Base-by-base conservation (phyloP, 2,329 filamentous ascomycete genomes). In the Colletotrichum scovillei region DNA sequence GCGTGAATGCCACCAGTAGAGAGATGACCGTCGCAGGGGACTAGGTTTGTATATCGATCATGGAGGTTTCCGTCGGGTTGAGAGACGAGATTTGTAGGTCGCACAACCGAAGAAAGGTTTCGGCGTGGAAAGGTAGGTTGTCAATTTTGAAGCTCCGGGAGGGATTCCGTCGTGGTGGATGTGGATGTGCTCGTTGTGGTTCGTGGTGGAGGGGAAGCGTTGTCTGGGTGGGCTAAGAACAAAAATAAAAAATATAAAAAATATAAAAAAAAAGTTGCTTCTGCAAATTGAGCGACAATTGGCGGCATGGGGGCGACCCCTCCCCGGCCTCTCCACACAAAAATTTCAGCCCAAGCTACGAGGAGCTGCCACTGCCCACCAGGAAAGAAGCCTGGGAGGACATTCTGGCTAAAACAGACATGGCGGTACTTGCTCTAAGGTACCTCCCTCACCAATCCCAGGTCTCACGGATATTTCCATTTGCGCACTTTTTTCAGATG, bases 331-430 rank as follows among this genome's bases (percentile, higher is more conserved):
- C 30, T 59, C 64, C 35, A 52, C 70, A 38, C 42, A 16, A 62
- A 62, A 70, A 73, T 73, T 73, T 73, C 70, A 60, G 67, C 70
- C 70, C 70, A 73, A 66, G 35, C n/a, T n/a, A 11, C 32, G 11
- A 24, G 46, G 60, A 16, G 38, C 16, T 16, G 14, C 38, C 16
- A 42, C 38, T 19, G 12, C 12, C 38, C 16, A 16, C 38, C 2
- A 2, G 35, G 11, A 38, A 38, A 9, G 35, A 12, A 38, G 11
- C 14, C 35, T n/a, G 8, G 19, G 42, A 49, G 19, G 42, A 11
- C 19, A 49, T n/a, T 49, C n/a, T 53, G 60, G 53, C 38, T 56
- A 26, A 56, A 56, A 14, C 11, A 26, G 12, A 56, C 46, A n/a
- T 4, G 14, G 6, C n/a, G 9, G 62, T 55, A 56, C 62, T 53